Conservation (phyloP, 441 rosid species). For the Eruca vesicaria region DNA sequence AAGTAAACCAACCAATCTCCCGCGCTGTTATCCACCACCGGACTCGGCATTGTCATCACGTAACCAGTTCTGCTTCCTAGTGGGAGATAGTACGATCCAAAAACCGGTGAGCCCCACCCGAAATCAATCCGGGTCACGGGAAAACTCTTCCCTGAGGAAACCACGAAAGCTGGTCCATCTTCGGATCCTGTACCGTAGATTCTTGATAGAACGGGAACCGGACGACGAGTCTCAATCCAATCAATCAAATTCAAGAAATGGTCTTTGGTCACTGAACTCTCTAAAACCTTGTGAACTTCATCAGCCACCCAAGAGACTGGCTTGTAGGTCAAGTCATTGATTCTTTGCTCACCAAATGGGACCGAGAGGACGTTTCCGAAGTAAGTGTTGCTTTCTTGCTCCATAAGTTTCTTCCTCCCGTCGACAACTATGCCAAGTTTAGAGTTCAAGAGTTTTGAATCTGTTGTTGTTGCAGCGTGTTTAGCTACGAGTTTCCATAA, state of each 20-base stretch:
- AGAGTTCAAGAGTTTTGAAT: constrained; percentile 7
- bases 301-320: constrained; percentile 59
- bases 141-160: constrained; percentile 75
- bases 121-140: constrained; percentile 53
- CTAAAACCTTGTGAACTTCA: constrained; percentile 57
- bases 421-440: constrained; percentile 79
- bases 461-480: constrained; percentile 16
- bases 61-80: constrained; percentile 80
- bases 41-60: constrained; percentile 89
- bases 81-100: constrained; percentile 83
- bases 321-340: constrained; percentile 45
- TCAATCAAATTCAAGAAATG: constrained; percentile 81
- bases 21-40: constrained; percentile 32
- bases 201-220: constrained; percentile 51
- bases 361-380: constrained; percentile 80
- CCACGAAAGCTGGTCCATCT: constrained; percentile 73
- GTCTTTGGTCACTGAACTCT: constrained; percentile 48
- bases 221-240: constrained; percentile 79
- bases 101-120: constrained; percentile 74
- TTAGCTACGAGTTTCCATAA: constrained; percentile 72
- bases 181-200: constrained; percentile 41
- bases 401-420: constrained; percentile 57
- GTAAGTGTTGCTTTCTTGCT: constrained; percentile 31
- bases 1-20: constrained; percentile 80
- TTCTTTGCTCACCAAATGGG: constrained; percentile 49